A percentile compares a stretch with the other conserved stretches of the same genome.
phyloP scores from a whole-genome alignment of 108 stramenopile genomes.

The Nannochloropsis granulata region DNA sequence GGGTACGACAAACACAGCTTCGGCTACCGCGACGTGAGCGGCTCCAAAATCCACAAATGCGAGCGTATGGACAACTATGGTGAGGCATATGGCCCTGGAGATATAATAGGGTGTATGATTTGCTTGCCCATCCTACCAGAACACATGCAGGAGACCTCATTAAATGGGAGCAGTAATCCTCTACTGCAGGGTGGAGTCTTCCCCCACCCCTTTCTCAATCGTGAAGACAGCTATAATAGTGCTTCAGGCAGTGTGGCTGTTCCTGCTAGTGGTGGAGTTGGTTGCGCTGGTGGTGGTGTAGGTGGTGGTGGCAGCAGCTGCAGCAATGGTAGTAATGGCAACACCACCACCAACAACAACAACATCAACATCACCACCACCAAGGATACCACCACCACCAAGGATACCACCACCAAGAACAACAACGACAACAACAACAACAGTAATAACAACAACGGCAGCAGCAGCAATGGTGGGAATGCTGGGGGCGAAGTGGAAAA shows the following conservation, averaged over 20 bases:
- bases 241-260: not conserved
- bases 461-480: not conserved
- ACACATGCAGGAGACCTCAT: not conserved
- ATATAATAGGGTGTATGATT: conserved; percentile 79
- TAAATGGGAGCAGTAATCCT: not conserved
- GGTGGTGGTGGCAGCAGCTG: not conserved
- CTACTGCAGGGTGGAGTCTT: not conserved
- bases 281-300: not conserved
- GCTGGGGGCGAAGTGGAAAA: not conserved
- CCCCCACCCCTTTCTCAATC: not conserved
- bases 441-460: not conserved
- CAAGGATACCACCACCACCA: not conserved
- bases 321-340: not conserved
- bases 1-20: conserved; percentile 85
- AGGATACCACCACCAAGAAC: not conserved
- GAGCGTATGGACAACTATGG: conserved; percentile 28
- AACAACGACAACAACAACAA: not conserved
- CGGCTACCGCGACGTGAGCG: conserved; percentile 64
- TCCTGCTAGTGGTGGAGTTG: not conserved
- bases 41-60: conserved; percentile 42
- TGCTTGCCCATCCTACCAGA: conserved; percentile 26
- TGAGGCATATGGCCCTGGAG: conserved; percentile 50
- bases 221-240: not conserved
- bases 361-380: not conserved
- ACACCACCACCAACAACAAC: not conserved